Base-by-base conservation (phyloP, 2,329 filamentous ascomycete genomes). In the Cladosporium sp. region DNA sequence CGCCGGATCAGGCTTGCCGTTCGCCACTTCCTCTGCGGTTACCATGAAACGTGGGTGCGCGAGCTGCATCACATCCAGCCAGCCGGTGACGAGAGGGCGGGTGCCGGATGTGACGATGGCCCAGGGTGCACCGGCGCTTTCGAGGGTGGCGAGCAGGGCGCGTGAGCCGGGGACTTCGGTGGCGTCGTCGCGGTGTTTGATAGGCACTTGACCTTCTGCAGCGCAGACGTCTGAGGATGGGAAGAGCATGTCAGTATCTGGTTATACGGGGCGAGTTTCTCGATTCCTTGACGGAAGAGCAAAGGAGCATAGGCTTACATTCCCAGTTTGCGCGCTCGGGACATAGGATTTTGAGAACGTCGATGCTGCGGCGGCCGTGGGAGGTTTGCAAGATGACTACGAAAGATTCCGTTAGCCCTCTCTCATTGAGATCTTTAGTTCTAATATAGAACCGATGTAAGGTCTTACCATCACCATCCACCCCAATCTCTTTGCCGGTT, bases 271-370 rank as follows among this genome's bases (percentile, higher is more conserved):
- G 0, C 11, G n/a, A 14, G 5, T 26, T 8, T 26, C 16, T 4
- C 28, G n/a, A 21, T n/a, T 31, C 4, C 26, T n/a, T 46, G 28
- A 18, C 3, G 7, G 4, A n/a, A 44, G 33, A 44, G 37, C 8
- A 10, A 16, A 31, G 5, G 11, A 57, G 18, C 29, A 31, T 7
- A 8, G 46, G 21, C 62, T 55, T 56, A 65, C 64, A 97, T 69
- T 97, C 92, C 92, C 91, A 94, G 72, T 90, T 97, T 50, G 95
- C 95, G 76, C 92, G 92, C 71, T 91, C 88, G 18, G 92, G 91
- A 68, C 91, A 89, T 66, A 97, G 86, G 31, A 93, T 82, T 76
- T 86, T 86, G 66, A 99, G 84, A 2, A 91, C 88, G 73, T 99
- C 95, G 73, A 98, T 97, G 70, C 89, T 92, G 66, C 95, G 84